Evolutionary conservation across 106 monocot genomes (phyloP).

Genomic region (Dioscorea dumetorum): DNA sequence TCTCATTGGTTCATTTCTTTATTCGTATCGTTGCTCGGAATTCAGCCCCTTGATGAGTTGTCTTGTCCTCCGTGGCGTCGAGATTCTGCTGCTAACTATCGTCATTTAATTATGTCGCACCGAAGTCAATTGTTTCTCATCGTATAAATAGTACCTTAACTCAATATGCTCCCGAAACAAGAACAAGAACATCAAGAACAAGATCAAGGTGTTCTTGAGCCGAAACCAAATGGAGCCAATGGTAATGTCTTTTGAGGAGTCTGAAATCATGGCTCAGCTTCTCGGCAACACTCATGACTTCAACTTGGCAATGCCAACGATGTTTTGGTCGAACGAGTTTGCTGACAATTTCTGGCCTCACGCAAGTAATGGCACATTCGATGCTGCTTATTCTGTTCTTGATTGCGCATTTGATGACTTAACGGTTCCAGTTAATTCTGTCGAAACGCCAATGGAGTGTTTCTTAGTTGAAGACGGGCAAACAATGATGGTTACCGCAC

Average conservation of each 20-base stretch:
- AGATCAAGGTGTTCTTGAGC: neutral
- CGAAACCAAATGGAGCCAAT: neutral
- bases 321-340: neutral
- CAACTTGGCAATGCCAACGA: neutral
- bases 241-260: slow-evolving; percentile 8
- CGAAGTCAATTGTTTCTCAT: neutral
- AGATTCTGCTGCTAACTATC: neutral
- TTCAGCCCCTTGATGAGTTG: neutral
- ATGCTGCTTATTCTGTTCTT: neutral
- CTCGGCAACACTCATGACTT: neutral
- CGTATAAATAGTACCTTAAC: neutral
- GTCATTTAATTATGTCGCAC: neutral
- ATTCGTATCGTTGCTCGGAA: too few species aligned
- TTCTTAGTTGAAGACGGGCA: neutral
- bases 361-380: neutral
- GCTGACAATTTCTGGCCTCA: neutral
- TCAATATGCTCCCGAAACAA: neutral
- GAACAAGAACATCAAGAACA: neutral
- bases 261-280: slow-evolving; percentile 17
- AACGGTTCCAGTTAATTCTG: neutral
- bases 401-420: too few species aligned
- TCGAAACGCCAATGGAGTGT: neutral
- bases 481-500: neutral
- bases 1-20: too few species aligned
- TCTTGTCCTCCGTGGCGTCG: neutral